Base-by-base conservation (phyloP, 257 asterid genomes). In the Ajuga chamaepitys region DNA sequence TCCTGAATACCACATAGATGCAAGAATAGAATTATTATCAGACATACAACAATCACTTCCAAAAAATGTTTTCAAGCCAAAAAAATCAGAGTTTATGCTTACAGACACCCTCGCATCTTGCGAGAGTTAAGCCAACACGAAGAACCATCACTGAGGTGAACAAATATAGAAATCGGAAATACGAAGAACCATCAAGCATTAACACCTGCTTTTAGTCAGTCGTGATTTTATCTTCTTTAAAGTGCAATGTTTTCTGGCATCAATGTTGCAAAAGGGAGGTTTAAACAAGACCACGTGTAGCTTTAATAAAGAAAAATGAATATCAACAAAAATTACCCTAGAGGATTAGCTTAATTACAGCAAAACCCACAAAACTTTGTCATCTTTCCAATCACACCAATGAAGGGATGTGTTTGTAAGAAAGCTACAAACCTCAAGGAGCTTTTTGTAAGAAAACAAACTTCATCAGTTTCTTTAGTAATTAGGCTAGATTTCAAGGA, bases 1-100 rank as follows among this genome's bases (percentile, higher is more conserved):
- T 85, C 88, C 99, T 93, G 64, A 17, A 65, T 25, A 51, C 32
- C 30, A 25, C 40, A 57, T 5, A 58, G 58, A 68, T 53, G 66
- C 56, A 65, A 20, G 30, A 74, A 67, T 30, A 9, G 51, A 32
- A 20, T 54, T 60, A 61, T 53, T 26, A 26, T 54, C 24, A 51
- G 63, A 44, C 62, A 72, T 62, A 72, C 42, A 32, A 25, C 4
- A 14, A 45, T 54, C 59, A 35, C 60, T 21, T 25, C 6, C 5
- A 30, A 14, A 37, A 8, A 16, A 11, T 44, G 40, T 40, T 48
- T 41, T 37, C 25, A 4, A 32, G 58, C 54, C 20, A 58, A 37
- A 51, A 51, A 22, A 25, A n/a, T 11, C 54, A 41, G 20, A 32
- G 55, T 53, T 40, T 50, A 22, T 52, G 40, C 0, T 28, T 30